These are phyloP conservation scores for Pleodorina starrii DNA, from an alignment of 139 green algal genomes.

Conservation along the genomic window DNA sequence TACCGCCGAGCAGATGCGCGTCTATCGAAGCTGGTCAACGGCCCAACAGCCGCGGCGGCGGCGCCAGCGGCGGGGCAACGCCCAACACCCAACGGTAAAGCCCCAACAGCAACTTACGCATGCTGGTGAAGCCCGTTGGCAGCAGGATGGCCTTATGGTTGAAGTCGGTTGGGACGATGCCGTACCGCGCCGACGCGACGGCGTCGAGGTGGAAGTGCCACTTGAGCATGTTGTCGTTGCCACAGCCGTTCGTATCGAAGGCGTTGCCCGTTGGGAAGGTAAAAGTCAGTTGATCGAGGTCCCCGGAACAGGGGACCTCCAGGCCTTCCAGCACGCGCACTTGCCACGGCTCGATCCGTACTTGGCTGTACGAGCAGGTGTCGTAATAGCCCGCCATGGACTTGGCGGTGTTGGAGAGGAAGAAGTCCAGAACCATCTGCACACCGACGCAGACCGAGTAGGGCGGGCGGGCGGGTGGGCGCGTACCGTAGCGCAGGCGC, in stretches of 20 bases:
- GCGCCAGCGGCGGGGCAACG: too few relatives aligned
- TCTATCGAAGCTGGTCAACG: too few relatives aligned
- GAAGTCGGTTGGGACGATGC: background rate
- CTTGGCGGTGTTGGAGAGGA: background rate
- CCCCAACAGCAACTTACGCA: too few relatives aligned
- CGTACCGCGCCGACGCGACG: background rate
- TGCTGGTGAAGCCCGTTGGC: background rate
- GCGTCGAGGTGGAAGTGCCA: slow-evolving; percentile 2
- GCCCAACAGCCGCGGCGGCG: too few relatives aligned
- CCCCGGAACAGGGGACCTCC: background rate
- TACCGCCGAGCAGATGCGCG: too few relatives aligned
- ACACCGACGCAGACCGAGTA: too few relatives aligned
- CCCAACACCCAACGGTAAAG: too few relatives aligned
- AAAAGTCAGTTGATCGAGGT: background rate
- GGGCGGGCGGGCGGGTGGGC: too few relatives aligned
- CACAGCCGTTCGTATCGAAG: background rate
- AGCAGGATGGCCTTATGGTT: background rate
- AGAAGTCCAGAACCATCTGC: background rate
- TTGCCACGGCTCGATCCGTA: background rate
- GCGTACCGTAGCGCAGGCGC: background rate
- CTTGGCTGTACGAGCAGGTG: slow-evolving; percentile 1
- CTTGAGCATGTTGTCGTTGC: slow-evolving; percentile 4
- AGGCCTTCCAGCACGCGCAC: background rate
- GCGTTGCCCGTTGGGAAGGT: background rate
- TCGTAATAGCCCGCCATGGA: slow-evolving; percentile 11